Percentiles rank a stretch among this genome's conserved stretches.
Conservation (phyloP, 1,139 yeast genomes). For the Komagataea norvegica region DNA sequence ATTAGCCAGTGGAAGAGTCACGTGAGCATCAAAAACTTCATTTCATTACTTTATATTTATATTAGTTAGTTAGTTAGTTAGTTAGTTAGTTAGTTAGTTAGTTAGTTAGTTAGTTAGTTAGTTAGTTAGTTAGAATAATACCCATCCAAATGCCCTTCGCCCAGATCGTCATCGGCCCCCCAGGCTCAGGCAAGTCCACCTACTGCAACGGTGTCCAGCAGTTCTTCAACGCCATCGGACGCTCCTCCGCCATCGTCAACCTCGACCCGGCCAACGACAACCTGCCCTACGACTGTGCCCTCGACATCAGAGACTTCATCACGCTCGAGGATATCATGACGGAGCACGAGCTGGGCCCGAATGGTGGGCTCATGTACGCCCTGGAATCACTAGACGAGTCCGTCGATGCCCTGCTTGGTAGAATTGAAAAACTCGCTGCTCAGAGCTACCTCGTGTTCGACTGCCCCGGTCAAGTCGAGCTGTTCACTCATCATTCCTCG, state of each 20-base stretch:
- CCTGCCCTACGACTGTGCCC: conserved; percentile 72
- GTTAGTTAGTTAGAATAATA: no score
- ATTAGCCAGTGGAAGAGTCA: not conserved
- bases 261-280: conserved; percentile 94
- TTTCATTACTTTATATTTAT: no score
- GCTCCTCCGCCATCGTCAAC: conserved; percentile 77
- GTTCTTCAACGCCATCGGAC: conserved; percentile 88
- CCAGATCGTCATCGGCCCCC: conserved; percentile 94
- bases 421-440: conserved; percentile 52
- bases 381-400: conserved; percentile 60
- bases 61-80: no score
- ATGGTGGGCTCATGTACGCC: conserved; percentile 91
- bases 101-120: no score
- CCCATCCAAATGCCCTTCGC: conserved; percentile 67
- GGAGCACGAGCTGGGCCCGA: conserved; percentile 80
- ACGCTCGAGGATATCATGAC: conserved; percentile 89
- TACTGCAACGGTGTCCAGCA: conserved; percentile 90
- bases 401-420: conserved; percentile 55
- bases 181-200: conserved; percentile 96
- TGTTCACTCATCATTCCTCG: conserved; percentile 87
- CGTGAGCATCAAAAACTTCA: no score
- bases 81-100: no score
- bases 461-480: conserved; percentile 97
- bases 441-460: conserved; percentile 75
- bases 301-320: conserved; percentile 85